Percentiles rank a stretch among this genome's conserved stretches.
These are phyloP conservation scores for Neonectria punicea DNA, from an alignment of 2,329 filamentous ascomycete genomes.

Conservation along the genomic window DNA sequence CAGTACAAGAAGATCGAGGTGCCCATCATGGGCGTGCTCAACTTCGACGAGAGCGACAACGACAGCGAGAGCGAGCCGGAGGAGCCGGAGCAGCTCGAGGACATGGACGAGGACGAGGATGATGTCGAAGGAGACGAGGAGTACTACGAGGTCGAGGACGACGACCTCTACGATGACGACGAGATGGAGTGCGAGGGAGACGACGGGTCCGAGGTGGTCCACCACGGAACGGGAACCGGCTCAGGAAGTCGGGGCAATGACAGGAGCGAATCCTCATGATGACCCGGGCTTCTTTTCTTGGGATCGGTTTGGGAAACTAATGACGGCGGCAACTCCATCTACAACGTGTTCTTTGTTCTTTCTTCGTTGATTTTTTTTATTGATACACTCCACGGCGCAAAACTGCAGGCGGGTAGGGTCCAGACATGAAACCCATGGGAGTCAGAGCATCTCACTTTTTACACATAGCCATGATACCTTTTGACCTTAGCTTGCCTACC, in stretches of 20 bases:
- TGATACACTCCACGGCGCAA: conserved; percentile 29
- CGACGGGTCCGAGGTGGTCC: conserved; percentile 42
- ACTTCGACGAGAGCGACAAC: conserved; percentile 57
- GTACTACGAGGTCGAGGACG: conserved; percentile 44
- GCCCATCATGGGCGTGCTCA: conserved; percentile 56
- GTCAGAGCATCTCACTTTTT: conserved; percentile 35
- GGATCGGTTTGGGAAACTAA: conserved; percentile 30
- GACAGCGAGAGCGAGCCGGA: conserved; percentile 51
- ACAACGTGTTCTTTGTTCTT: conserved; percentile 18
- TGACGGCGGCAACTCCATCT: conserved; percentile 37
- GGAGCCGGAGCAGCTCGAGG: conserved; percentile 41
- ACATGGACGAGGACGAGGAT: conserved; percentile 43
- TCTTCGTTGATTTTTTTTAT: conserved; percentile 27
- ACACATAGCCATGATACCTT: conserved; percentile 15
- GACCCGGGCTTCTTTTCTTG: conserved; percentile 11
- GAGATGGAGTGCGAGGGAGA: conserved; percentile 42
- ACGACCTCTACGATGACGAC: conserved; percentile 38
- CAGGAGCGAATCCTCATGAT: conserved; percentile 42
- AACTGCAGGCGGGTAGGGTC: conserved; percentile 36
- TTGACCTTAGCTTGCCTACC: conserved; percentile 5
- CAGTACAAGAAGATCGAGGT: conserved; percentile 59
- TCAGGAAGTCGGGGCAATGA: conserved; percentile 42
- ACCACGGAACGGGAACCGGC: conserved; percentile 43
- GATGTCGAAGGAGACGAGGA: conserved; percentile 38
- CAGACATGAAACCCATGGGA: conserved; percentile 36